Percentiles rank a stretch among this genome's conserved stretches.
Conservation (phyloP, 2,329 filamentous ascomycete genomes). For the Aspergillus sp. region DNA sequence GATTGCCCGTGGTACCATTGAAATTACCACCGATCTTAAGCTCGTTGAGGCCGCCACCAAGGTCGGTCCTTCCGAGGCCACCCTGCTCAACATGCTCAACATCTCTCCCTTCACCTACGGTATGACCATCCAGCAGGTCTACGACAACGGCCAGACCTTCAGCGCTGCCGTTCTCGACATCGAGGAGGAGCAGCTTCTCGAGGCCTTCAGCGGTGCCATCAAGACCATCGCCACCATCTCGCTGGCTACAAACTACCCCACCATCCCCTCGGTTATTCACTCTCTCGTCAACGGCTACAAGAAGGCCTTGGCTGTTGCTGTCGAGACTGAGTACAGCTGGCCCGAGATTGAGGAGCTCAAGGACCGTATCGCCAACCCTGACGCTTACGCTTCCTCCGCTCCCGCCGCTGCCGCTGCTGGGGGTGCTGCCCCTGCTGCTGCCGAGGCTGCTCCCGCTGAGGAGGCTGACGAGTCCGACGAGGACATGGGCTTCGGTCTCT, state of each 20-base stretch:
- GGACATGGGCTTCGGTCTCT: slow-evolving; percentile 73
- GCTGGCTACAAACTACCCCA: slow-evolving; percentile 91
- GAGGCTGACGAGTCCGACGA: slow-evolving; percentile 66
- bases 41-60: slow-evolving; percentile 89
- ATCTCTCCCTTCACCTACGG: slow-evolving; percentile 99
- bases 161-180: slow-evolving; percentile 83
- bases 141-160: slow-evolving; percentile 96
- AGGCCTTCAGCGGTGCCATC: slow-evolving; percentile 77
- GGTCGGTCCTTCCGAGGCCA: slow-evolving; percentile 98
- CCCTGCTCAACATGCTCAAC: slow-evolving; percentile 99
- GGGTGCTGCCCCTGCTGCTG: slow-evolving; percentile 52
- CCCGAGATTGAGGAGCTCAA: slow-evolving; percentile 96
- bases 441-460: slow-evolving; percentile 59
- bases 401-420: slow-evolving; percentile 65
- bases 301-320: slow-evolving; percentile 82
- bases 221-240: slow-evolving; percentile 86
- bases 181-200: slow-evolving; percentile 89
- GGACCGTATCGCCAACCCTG: slow-evolving; percentile 99
- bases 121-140: slow-evolving; percentile 94
- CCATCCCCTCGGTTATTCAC: slow-evolving; percentile 93
- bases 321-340: slow-evolving; percentile 91
- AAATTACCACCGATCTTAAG: slow-evolving; percentile 98
- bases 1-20: slow-evolving; percentile 99
- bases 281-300: slow-evolving; percentile 97
- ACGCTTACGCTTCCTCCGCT: slow-evolving; percentile 84